Evolutionary conservation across 2,329 filamentous ascomycete genomes (phyloP), one percentile per base, ranked within the genome.

Genomic region (Hypoxylon sp.): DNA sequence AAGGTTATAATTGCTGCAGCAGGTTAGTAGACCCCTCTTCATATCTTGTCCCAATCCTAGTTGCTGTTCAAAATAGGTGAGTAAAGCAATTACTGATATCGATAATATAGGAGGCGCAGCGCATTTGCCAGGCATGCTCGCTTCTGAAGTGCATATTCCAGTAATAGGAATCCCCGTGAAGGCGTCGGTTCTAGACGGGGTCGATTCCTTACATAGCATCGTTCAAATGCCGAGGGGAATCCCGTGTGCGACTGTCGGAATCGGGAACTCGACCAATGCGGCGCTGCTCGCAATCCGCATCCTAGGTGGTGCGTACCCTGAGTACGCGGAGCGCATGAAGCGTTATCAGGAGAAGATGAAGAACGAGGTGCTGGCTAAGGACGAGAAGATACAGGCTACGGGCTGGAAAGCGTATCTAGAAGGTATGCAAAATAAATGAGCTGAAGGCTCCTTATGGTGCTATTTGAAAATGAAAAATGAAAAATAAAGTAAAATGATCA

Each of bases 241-340:
- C 53, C 92, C 92, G 9, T 89, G 90, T 13, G 91, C 91, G 5
- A 93, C 91, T 0, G 91, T 94, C 2, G 91, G 89, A 10, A 93
- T 94, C 78, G 93, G 93, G 79, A 94, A 94, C 80, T 91, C 90
- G 23, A 91, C 91, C 60, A 94, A 94, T 74, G 92, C 92, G 0
- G 91, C 89, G 0, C 82, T 93, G 17, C 80, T 93, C n/a, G 91
- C 91, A 0, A 85, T 90, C 19, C 83, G 90, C 17, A 91, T 93
- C 34, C 78, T 94, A 2, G 90, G 90, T 2, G 79, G 86, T 2
- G 83, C 81, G 38, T 86, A 90, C 63, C 79, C 81, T 13, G 82
- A 80, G n/a, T 82, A 91, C n/a, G 80, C 83, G 53, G 79, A 85
- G 64, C 83, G 84, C 72, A 83, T 92, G 82, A 84, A 83, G 68